These are phyloP conservation scores for Talaromyces sp. DNA, from an alignment of 2,329 filamentous ascomycete genomes.

Conservation along the genomic window DNA sequence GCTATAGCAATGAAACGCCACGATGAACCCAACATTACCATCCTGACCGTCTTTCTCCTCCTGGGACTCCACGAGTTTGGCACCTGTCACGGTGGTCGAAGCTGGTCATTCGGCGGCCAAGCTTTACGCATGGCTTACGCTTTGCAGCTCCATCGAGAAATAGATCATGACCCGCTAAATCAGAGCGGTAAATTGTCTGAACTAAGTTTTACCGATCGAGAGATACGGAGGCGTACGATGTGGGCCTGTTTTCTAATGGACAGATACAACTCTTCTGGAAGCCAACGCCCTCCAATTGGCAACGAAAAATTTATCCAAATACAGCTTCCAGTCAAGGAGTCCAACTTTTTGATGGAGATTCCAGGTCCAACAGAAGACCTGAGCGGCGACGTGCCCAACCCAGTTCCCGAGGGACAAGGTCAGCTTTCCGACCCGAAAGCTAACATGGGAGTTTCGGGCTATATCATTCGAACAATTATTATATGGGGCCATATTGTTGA, in stretches of 20 bases:
- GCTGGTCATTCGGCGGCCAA: constrained; percentile 92
- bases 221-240: constrained; percentile 90
- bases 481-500: constrained; percentile 86
- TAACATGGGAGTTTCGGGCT: constrained; percentile 93
- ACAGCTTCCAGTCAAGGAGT: constrained; percentile 84
- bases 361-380: constrained; percentile 80
- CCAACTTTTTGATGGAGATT: constrained; percentile 85
- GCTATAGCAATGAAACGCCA: constrained; percentile 82
- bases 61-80: constrained; percentile 93
- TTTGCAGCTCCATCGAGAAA: constrained; percentile 83
- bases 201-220: constrained; percentile 84
- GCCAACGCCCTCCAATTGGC: constrained; percentile 84
- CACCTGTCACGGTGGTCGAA: constrained; percentile 90
- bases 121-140: constrained; percentile 97
- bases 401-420: constrained; percentile 57
- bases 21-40: constrained; percentile 93
- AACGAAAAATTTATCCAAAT: constrained; percentile 84
- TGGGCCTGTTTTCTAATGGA: constrained; percentile 99
- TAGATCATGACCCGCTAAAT: constrained; percentile 72
- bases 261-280: constrained; percentile 92
- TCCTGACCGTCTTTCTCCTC: constrained; percentile 81
- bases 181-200: constrained; percentile 53
- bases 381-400: constrained; percentile 62
- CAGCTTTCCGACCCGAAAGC: constrained; percentile 61
- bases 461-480: constrained; percentile 77